Base-by-base conservation (phyloP, 2,329 filamentous ascomycete genomes). In the Gliomastix tumulicola region DNA sequence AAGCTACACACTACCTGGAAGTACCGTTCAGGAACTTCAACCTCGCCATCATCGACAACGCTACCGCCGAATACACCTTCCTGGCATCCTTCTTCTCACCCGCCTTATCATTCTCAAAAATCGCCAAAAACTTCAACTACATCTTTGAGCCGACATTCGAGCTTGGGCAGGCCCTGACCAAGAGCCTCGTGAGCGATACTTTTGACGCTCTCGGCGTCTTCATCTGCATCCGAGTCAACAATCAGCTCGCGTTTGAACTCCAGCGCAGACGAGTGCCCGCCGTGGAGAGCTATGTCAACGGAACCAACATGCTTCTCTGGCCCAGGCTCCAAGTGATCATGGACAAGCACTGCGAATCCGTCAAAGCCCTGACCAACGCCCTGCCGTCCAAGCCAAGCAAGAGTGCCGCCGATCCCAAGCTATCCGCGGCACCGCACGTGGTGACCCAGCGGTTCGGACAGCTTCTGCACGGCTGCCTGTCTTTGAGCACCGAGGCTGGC, bases 381-480 rank as follows among this genome's bases (percentile, higher is more conserved):
- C 72, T 68, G 53, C 79, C 55, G 51, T 68, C 54, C 8, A 63
- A 57, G 21, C 62, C 61, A 27, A 63, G 55, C 33, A 55, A 59
- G 43, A 58, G 44, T 41, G 62, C 44, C 57, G 59, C 70, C 2
- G 73, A 81, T 17, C 65, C 71, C 39, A 77, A 71, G 47, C 71
- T 82, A 37, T 87, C 82, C 2, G 83, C 84, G 0, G 92, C 92
- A 3, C 92, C 92, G 0, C 92, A 97, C 50, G 81, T 90, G 35
- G 72, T 94, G 15, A 96, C 92, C 0, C 92, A 98, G 58, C 79
- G 88, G n/a, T 97, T 97, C 53, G 92, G 87, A 0, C 90, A 96
- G 61, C 79, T 98, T 34, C 62, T 95, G 34, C 85, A 95, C 44
- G 88, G 87, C 4, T 83, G 97, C 21, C 63, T 97, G 21, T 69